Percentiles rank a stretch among this genome's conserved stretches.
Conservation (phyloP, 2,329 filamentous ascomycete species). For the Emericellopsis atlantica region DNA sequence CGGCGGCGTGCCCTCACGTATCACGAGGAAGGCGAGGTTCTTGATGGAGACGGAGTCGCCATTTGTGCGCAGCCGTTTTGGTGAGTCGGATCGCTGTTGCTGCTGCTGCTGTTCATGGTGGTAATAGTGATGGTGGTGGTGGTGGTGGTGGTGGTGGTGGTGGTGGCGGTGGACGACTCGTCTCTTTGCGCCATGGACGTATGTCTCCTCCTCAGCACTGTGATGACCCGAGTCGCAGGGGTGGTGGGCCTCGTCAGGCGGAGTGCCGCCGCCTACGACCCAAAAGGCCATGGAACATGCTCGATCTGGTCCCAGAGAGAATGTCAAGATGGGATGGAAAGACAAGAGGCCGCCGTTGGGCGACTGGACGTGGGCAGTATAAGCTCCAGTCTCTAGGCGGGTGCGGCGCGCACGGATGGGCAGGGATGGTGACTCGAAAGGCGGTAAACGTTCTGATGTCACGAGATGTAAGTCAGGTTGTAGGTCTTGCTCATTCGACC, state of each 20-base stretch:
- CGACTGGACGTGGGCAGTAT: too few relatives aligned
- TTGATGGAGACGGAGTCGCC: slow-evolving; percentile 15
- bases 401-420: too few relatives aligned
- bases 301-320: neutral
- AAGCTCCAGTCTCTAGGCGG: too few relatives aligned
- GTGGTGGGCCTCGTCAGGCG: neutral
- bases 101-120: neutral
- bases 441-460: too few relatives aligned
- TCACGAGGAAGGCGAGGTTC: slow-evolving; percentile 23
- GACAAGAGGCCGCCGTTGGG: too few relatives aligned
- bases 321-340: too few relatives aligned
- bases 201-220: neutral
- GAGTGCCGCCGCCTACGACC: slow-evolving; percentile 10
- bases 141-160: neutral
- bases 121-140: neutral
- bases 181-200: neutral
- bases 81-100: neutral
- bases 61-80: too few relatives aligned
- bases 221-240: neutral
- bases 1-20: slow-evolving; percentile 17
- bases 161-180: neutral
- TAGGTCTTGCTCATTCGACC: too few relatives aligned
- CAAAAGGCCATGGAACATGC: slow-evolving; percentile 17
- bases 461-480: too few relatives aligned
- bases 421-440: too few relatives aligned